Conservation (phyloP, 768 basidiomycete genomes). For the Psilocybe azurescens region DNA sequence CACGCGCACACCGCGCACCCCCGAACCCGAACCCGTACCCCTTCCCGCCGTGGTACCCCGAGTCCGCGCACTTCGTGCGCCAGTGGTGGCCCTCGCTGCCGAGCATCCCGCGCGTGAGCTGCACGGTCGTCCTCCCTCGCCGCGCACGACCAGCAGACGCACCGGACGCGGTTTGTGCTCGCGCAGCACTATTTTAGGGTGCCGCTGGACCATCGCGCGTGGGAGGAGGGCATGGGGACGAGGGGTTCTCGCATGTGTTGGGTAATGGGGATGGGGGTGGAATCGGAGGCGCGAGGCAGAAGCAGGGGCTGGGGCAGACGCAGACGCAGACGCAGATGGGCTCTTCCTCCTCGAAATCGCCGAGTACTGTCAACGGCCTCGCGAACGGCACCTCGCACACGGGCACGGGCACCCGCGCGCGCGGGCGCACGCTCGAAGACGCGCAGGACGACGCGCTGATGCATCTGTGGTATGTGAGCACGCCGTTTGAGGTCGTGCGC, state of each 20-base stretch:
- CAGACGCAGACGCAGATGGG: too few species aligned
- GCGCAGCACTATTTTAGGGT: conserved; percentile 81
- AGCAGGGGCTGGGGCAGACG: neutral
- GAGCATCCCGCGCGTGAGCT: conserved; percentile 68
- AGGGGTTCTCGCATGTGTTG: too few species aligned
- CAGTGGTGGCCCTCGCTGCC: conserved; percentile 82
- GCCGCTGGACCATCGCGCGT: conserved; percentile 49
- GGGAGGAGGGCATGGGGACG: conserved; percentile 23
- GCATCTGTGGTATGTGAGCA: conserved; percentile 73
- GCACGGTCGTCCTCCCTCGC: conserved; percentile 72
- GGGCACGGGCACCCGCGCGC: neutral
- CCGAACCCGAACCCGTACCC: conserved; percentile 62
- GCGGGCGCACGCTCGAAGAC: conserved; percentile 8
- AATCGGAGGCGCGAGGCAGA: conserved; percentile 11
- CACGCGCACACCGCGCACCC: neutral
- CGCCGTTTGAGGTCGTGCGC: conserved; percentile 75
- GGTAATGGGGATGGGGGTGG: conserved; percentile 17
- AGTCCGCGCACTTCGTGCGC: conserved; percentile 77
- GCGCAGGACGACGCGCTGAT: conserved; percentile 59
- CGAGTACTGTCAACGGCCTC: too few species aligned
- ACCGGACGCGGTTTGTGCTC: conserved; percentile 65
- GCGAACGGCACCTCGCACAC: neutral
- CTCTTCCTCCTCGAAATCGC: neutral
- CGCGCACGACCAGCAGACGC: conserved; percentile 62
- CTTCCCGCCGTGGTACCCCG: conserved; percentile 72